Base-by-base conservation (phyloP, 169 alveolate genomes). In the Cryptosporidium xiaoi region DNA sequence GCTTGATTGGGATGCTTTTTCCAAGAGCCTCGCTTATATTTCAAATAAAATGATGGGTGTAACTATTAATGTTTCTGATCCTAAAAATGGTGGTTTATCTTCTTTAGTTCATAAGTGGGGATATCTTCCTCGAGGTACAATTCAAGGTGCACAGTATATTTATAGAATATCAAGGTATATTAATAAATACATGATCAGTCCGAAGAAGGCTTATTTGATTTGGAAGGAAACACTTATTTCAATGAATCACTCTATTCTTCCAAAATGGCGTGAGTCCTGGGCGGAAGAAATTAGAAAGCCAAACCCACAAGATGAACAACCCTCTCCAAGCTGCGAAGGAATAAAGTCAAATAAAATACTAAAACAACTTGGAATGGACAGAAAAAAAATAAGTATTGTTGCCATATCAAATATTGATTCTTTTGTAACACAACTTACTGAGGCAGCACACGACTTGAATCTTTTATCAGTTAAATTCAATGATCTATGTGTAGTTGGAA, bases 261-360 rank as follows among this genome's bases (percentile, higher is more conserved):
- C 87, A 6, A 77, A 77, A 62, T 77, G 87, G 87, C 87, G 87
- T 60, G 87, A 77, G 13, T 60, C 71, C 8, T 77, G 87, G 87
- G 34, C 24, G 20, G 87, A 77, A 4, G 87, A 77, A 44, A 62
- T 77, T 40, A 77, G 71, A 40, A 56, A 62, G 27, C 71, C 71
- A 62, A 77, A 20, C 10, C 77, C 87, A 60, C 46, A 40, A 27
- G 87, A 77, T 62, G 71, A 77, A 16, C 87, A 77, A 3, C 87
- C 87, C 24, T 60, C 44, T 15, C 87, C 87, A 4, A 48, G 71
- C 7, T 77, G 87, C 51, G 77, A 77, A 3, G 69, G 77, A 44
- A 50, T 77, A 13, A 77, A 62, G 27, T 77, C 87, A 5, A 77
- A 62, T 62, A 77, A 44, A 29, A 10, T 77, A 44, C 29, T 77